Evolutionary conservation across 331 rosid genomes (phyloP).

Genomic region (Rhamnella rubrinervis): DNA sequence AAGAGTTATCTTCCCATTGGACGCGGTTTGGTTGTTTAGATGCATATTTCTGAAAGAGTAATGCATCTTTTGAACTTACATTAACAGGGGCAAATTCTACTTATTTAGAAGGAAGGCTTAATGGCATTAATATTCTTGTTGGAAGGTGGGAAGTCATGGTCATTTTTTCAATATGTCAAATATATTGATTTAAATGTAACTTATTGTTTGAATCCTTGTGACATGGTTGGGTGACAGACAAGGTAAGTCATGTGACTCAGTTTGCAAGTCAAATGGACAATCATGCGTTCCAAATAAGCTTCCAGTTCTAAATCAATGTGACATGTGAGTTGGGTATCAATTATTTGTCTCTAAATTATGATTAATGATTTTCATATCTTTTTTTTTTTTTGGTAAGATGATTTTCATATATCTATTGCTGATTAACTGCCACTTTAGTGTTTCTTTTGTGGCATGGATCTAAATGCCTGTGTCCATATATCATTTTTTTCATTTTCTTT

Average conservation of each 20-base stretch:
- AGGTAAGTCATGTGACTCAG: slow-evolving; percentile 81
- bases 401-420: too few relatives aligned
- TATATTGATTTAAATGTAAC: slow-evolving; percentile 24
- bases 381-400: too few relatives aligned
- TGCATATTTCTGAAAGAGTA: not conserved
- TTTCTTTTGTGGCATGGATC: too few relatives aligned
- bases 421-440: too few relatives aligned
- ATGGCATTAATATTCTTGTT: slow-evolving; percentile 73
- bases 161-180: slow-evolving; percentile 5
- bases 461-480: too few relatives aligned
- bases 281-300: slow-evolving; percentile 87
- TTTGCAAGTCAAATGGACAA: slow-evolving; percentile 82
- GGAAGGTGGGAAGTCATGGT: slow-evolving; percentile 60
- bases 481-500: not conserved
- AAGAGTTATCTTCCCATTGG: not conserved
- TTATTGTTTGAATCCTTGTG: slow-evolving; percentile 29
- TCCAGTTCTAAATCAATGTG: slow-evolving; percentile 79
- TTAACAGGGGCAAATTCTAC: slow-evolving; percentile 48
- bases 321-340: slow-evolving; percentile 57
- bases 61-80: slow-evolving; percentile 3
- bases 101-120: slow-evolving; percentile 62
- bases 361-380: too few relatives aligned
- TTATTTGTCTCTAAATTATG: not conserved
- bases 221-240: slow-evolving; percentile 50
- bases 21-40: not conserved